These are phyloP conservation scores for Cyberlindnera samutprakarnensis DNA, from an alignment of 805 yeast species.

Conservation along the genomic window DNA sequence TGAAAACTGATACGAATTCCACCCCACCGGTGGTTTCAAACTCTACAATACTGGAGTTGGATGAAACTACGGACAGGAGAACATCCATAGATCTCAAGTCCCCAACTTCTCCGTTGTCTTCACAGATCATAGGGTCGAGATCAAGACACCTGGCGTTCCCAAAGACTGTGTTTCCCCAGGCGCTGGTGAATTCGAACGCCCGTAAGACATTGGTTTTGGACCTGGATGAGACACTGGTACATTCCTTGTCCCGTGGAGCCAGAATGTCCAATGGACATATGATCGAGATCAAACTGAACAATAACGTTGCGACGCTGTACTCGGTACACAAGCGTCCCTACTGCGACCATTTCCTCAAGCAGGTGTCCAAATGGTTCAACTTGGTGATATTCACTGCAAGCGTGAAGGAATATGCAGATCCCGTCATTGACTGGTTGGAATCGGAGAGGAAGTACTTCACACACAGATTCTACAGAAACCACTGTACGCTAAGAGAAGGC, in stretches of 20 bases:
- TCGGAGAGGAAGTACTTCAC: conserved; percentile 46
- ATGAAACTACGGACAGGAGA: conserved; percentile 15
- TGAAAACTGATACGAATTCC: conserved; percentile 1
- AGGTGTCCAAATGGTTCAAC: conserved; percentile 81
- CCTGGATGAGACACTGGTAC: conserved; percentile 90
- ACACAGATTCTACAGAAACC: conserved; percentile 65
- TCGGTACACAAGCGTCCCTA: conserved; percentile 88
- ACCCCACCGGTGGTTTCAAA: too few relatives aligned
- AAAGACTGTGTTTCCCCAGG: conserved; percentile 34
- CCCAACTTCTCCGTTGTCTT: conserved; percentile 18
- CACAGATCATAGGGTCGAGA: conserved; percentile 8
- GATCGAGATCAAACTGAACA: conserved; percentile 71
- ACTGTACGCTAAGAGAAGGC: conserved; percentile 71
- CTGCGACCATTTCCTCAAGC: conserved; percentile 76
- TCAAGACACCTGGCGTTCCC: conserved; percentile 25
- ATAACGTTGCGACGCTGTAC: conserved; percentile 71
- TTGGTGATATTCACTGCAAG: conserved; percentile 92
- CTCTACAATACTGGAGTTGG: conserved; percentile 15
- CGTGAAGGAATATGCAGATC: conserved; percentile 92
- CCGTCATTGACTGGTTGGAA: conserved; percentile 90
- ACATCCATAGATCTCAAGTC: conserved; percentile 16
- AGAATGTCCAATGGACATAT: conserved; percentile 46
- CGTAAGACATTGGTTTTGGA: conserved; percentile 77
- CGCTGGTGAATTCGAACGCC: conserved; percentile 29
- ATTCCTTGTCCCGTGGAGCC: conserved; percentile 66